phyloP scores from a whole-genome alignment of 495 filamentous ascomycete species.

The Hypomontagnella submonticulosa region DNA sequence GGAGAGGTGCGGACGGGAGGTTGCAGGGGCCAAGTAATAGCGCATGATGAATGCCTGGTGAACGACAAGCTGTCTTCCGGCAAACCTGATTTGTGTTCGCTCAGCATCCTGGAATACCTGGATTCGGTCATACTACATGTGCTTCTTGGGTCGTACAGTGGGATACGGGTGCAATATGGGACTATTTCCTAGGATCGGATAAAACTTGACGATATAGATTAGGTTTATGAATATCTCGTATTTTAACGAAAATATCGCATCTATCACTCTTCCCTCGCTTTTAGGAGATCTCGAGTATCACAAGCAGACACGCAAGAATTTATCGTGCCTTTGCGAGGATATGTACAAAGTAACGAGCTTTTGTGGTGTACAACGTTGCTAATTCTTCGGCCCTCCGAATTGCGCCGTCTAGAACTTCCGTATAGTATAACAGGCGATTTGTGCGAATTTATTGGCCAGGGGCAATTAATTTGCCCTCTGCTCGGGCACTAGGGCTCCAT shows the following conservation, averaged over 20 bases:
- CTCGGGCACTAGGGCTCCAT: conserved; percentile 79
- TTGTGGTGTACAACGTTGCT: conserved; percentile 33
- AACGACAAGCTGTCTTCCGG: not conserved
- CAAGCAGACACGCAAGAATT: conserved; percentile 10
- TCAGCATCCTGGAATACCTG: not conserved
- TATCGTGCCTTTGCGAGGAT: conserved; percentile 22
- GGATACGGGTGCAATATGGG: not conserved
- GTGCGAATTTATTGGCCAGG: conserved; percentile 76
- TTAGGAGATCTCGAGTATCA: not conserved
- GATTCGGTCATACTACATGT: not conserved
- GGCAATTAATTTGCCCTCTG: conserved; percentile 84
- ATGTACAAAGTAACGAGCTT: conserved; percentile 37
- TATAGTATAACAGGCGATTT: conserved; percentile 23
- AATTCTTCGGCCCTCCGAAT: conserved; percentile 32
- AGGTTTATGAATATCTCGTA: not conserved
- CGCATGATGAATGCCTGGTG: not conserved
- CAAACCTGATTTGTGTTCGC: not conserved
- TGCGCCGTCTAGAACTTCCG: conserved; percentile 34
- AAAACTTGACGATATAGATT: not conserved
- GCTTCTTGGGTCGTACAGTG: too few species aligned
- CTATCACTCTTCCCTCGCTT: not conserved
- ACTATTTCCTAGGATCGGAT: not conserved
- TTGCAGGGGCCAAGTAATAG: conserved; percentile 26
- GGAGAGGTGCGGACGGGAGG: conserved; percentile 58
- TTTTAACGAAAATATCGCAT: not conserved